Evolutionary conservation across 2,329 filamentous ascomycete species (phyloP), one percentile per base, ranked within the genome.

Genomic region (Beauveria rudraprayagi): DNA sequence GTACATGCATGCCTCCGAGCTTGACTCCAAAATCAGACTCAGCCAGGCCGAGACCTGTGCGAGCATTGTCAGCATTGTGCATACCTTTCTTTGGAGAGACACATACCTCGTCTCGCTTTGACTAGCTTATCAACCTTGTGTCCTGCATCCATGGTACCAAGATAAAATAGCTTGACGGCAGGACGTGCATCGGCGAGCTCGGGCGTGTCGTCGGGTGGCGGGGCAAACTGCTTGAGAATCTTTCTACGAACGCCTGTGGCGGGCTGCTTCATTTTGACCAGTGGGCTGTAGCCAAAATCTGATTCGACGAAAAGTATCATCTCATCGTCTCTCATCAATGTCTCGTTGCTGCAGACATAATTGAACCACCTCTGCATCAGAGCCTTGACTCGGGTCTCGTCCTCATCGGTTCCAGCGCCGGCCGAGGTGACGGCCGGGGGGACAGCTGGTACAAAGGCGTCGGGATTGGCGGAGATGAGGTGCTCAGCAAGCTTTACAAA

Each of bases 251-350:
- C 91, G 48, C 94, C 94, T 1, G 94, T 99, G 9, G 94, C 94
- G 24, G 94, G 94, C 74, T 99, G 94, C 79, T 95, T 96, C 82
- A 92, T 91, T 73, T 93, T 88, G 52, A 97, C 88, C 70, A 97
- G 89, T 1, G 94, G 94, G 70, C 92, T 97, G 75, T 99, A 99
- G 46, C 94, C 94, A 73, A 97, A 97, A 73, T 99, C 94, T 71
- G 91, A 96, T 76, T 99, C 94, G n/a, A 99, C 92, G 69, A 99
- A 99, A 63, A 97, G 87, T 5, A 97, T 86, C 86, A 97, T 93
- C 76, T 99, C 94, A 64, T 97, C 93, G 71, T 99, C 94, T 64
- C 89, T 86, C 80, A 96, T 96, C 8, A 99, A 83, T 1, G 95
- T 87, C 41, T 97, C 92, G 67, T 94, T 97, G 69, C 84, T 85